Conservation (phyloP, 2,329 filamentous ascomycete genomes). For the Calonectria hawksworthii region DNA sequence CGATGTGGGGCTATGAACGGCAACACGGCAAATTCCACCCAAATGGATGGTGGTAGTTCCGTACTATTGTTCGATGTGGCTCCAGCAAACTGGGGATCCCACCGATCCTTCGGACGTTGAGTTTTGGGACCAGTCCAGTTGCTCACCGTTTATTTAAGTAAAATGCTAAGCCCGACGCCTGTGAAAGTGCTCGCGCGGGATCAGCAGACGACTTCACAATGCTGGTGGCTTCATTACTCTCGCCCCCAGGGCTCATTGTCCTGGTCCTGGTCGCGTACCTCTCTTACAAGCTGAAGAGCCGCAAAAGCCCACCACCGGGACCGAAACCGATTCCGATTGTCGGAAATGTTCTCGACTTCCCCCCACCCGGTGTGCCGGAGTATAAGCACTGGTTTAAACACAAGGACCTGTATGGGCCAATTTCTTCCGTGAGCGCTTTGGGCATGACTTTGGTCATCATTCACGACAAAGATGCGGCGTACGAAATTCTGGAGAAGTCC, state of each 20-base stretch:
- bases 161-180: background rate
- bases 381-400: background rate
- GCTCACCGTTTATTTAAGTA: background rate
- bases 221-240: background rate
- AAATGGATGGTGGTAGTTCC: background rate
- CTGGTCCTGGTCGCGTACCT: background rate
- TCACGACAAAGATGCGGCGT: background rate
- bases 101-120: background rate
- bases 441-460: background rate
- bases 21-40: background rate
- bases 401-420: background rate
- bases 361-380: background rate
- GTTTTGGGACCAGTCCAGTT: background rate
- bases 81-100: background rate
- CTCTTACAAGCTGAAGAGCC: background rate
- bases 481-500: background rate
- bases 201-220: background rate
- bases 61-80: background rate
- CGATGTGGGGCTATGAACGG: background rate
- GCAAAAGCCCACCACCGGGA: background rate
- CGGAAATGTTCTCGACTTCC: background rate
- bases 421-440: background rate
- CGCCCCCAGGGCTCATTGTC: background rate
- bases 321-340: background rate
- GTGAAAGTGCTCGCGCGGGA: background rate